Conservation (phyloP, 768 basidiomycete species). For the Agaricus subrufescens region DNA sequence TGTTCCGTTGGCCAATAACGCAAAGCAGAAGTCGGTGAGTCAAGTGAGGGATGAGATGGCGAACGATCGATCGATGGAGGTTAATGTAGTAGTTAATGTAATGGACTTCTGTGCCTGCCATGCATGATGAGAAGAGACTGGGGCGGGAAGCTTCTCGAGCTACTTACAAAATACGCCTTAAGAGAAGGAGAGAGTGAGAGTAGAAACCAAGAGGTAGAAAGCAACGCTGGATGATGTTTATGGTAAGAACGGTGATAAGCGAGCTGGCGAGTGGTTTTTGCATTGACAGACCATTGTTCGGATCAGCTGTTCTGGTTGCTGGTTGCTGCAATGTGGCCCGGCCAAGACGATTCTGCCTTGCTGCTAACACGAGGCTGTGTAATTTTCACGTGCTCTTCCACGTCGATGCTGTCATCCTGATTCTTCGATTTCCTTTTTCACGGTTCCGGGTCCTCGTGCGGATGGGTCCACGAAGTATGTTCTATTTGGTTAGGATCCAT, state of each 20-base stretch:
- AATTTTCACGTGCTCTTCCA: background rate
- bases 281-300: slow-evolving; percentile 21
- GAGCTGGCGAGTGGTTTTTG: slow-evolving; percentile 16
- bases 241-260: slow-evolving; percentile 23
- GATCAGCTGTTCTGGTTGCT: slow-evolving; percentile 22
- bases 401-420: no score
- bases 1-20: slow-evolving; percentile 12
- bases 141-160: background rate
- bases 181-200: background rate
- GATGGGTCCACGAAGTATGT: no score
- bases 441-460: no score
- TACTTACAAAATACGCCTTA: background rate
- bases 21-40: slow-evolving; percentile 1
- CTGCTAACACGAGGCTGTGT: slow-evolving; percentile 36
- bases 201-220: no score
- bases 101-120: background rate
- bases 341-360: slow-evolving; percentile 26
- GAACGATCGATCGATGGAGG: slow-evolving; percentile 8
- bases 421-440: no score
- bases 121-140: background rate
- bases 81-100: background rate
- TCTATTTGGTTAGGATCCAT: no score
- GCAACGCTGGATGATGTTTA: no score
- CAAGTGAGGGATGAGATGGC: slow-evolving; percentile 10
- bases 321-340: background rate